Conservation (phyloP, 495 filamentous ascomycete genomes). For the Penicillium robsamsonii region DNA sequence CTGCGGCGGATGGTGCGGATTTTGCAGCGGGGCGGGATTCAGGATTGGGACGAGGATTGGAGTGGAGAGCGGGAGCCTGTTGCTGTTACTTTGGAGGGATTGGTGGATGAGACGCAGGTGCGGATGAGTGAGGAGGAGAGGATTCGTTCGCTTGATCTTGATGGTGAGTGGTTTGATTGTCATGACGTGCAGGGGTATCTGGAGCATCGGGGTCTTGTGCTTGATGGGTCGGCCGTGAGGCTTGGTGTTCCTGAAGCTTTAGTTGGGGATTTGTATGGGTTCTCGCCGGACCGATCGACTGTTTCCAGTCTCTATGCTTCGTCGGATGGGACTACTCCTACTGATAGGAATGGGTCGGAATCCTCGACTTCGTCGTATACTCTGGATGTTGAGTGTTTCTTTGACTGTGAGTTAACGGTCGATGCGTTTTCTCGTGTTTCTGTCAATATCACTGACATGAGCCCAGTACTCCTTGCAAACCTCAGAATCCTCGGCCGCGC, state of each 20-base stretch:
- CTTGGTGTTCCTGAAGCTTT: constrained; percentile 19
- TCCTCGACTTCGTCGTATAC: constrained; percentile 16
- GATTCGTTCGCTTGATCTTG: constrained; percentile 23
- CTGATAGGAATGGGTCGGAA: constrained; percentile 2
- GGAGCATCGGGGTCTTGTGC: constrained; percentile 18
- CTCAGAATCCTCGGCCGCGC: constrained; percentile 29
- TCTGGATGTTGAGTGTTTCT: constrained; percentile 30
- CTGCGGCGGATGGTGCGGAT: constrained; percentile 23
- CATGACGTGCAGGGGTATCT: constrained; percentile 33
- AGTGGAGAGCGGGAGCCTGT: constrained; percentile 21
- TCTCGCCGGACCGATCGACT: constrained; percentile 14
- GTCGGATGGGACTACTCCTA: constrained; percentile 2
- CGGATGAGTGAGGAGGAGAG: constrained; percentile 15
- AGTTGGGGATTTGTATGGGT: constrained; percentile 17
- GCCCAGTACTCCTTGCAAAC: constrained; percentile 24
- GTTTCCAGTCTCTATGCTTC: constrained; percentile 16
- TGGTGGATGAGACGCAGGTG: not conserved
- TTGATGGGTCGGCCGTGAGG: constrained; percentile 22
- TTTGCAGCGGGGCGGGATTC: constrained; percentile 24
- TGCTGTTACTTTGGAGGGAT: not conserved
- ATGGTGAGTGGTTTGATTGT: constrained; percentile 33
- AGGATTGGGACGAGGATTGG: constrained; percentile 33
- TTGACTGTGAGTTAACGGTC: constrained; percentile 23
- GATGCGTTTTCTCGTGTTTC: not conserved
- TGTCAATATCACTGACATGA: constrained; percentile 3